Base-by-base conservation (phyloP, 1,139 yeast genomes). In the Candida sanyaensis region DNA sequence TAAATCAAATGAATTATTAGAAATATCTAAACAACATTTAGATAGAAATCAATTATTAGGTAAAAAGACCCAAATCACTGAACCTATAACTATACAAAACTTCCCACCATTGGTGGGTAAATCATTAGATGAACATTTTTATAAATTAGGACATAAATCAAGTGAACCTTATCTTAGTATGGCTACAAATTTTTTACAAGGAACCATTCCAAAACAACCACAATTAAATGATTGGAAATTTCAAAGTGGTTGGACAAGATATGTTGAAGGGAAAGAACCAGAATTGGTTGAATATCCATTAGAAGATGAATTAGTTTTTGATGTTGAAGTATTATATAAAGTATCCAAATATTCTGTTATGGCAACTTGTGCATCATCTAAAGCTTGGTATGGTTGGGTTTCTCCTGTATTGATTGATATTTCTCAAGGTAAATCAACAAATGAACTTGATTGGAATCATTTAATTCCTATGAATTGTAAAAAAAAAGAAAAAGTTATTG, bases 361-460 rank as follows among this genome's bases (percentile, higher is more conserved):
- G 66, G 97, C 97, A 1, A 82, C 90, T 0, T 96, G 97, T 7
- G 86, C 80, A 1, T 83, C 97, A 0, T 63, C 76, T 0, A 71
- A 77, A 17, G 96, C 97, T 0, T 91, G 98, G 97, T 95, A 92
- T 62, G 85, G 86, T 0, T 95, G 99, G 99, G 84, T 90, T 1
- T 90, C 97, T 0, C 99, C 99, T 0, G 83, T 79, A 63, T 65
- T 93, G 13, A 73, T 84, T 2, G 81, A 62, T n/a, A 55, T 60
- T 23, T 50, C 58, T 8, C 43, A 78, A 1, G 84, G 79, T 34
- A 47, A 53, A 50, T 50, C 61, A 1, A 6, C 13, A 12, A 41
- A 46, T 26, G 27, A 30, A 11, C 26, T 48, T n/a, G 75, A 84
- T 40, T 77, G 73, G 58, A 72, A 81, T 37, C 96, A 91, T 57